Conservation (phyloP, 345 rosid genomes). For the Camelina sativa region DNA sequence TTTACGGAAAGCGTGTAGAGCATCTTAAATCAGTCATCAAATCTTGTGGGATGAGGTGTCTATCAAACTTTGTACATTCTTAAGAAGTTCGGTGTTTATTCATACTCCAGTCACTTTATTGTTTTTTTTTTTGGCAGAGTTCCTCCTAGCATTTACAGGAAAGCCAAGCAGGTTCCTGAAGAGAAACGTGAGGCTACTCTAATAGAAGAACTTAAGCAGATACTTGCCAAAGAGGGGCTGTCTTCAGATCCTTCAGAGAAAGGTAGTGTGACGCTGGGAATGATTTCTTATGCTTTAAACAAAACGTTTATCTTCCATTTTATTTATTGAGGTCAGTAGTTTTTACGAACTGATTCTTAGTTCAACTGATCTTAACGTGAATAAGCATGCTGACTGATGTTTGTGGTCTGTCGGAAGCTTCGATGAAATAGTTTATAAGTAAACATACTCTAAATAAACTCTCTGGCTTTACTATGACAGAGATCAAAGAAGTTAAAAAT, state of each 20-base stretch:
- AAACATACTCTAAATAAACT: conserved; percentile 5
- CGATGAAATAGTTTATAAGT: background rate
- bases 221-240: conserved; percentile 88
- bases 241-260: conserved; percentile 83
- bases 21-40: conserved; percentile 83
- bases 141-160: conserved; percentile 80
- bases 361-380: background rate
- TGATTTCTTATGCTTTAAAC: background rate
- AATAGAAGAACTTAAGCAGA: conserved; percentile 77
- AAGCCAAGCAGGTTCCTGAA: conserved; percentile 85
- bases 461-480: conserved; percentile 47
- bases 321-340: background rate
- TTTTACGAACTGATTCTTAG: background rate
- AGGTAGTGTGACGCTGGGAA: conserved; percentile 48
- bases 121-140: conserved; percentile 51
- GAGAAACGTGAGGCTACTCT: conserved; percentile 76
- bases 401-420: background rate
- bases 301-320: background rate
- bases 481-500: conserved; percentile 84
- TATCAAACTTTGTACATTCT: conserved; percentile 30
- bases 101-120: conserved; percentile 1
- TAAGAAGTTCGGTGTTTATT: conserved; percentile 27
- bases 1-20: conserved; percentile 80
- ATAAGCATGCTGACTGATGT: conserved; percentile 6
- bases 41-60: conserved; percentile 85